These are phyloP conservation scores for Phytopythium ostracodes DNA, from an alignment of 352 stramenopile genomes.

Conservation along the genomic window DNA sequence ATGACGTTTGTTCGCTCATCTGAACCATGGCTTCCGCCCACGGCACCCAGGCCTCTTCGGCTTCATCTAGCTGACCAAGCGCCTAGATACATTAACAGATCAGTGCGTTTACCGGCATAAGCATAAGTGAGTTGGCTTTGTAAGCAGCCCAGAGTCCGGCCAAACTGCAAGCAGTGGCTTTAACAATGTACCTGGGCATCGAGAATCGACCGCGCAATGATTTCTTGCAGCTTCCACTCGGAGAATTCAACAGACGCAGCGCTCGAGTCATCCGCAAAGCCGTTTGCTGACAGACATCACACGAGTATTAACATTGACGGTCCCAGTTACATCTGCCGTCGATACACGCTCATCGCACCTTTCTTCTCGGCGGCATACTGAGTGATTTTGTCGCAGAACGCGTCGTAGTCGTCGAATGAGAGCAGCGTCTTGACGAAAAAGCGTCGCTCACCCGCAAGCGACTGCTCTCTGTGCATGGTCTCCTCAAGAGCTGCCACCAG, in stretches of 20 bases:
- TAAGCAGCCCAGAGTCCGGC: background rate
- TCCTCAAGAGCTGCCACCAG: constrained; percentile 47
- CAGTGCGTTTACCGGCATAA: background rate
- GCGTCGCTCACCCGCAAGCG: constrained; percentile 36
- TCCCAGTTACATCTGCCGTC: too few relatives aligned
- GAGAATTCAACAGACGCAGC: constrained; percentile 20
- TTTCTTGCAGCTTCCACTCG: constrained; percentile 66
- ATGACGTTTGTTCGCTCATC: constrained; percentile 29
- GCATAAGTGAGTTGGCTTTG: background rate
- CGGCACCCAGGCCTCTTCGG: constrained; percentile 45
- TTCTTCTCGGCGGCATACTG: constrained; percentile 45
- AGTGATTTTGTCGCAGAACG: constrained; percentile 54
- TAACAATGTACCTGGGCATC: constrained; percentile 39
- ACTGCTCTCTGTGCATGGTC: constrained; percentile 24
- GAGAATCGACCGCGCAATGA: constrained; percentile 62
- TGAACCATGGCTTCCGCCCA: constrained; percentile 64
- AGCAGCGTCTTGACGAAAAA: constrained; percentile 75
- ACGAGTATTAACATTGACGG: background rate
- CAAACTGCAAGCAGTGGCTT: background rate
- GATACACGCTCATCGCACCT: constrained; percentile 8
- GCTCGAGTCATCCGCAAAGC: constrained; percentile 4
- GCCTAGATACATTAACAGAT: constrained; percentile 16
- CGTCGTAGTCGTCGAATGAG: constrained; percentile 61
- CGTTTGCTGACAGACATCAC: constrained; percentile 9
- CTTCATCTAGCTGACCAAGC: constrained; percentile 43